A percentile compares a stretch with the other conserved stretches of the same genome.
phyloP scores from a whole-genome alignment of 2,329 filamentous ascomycete species.

The Talaromyces sp. region DNA sequence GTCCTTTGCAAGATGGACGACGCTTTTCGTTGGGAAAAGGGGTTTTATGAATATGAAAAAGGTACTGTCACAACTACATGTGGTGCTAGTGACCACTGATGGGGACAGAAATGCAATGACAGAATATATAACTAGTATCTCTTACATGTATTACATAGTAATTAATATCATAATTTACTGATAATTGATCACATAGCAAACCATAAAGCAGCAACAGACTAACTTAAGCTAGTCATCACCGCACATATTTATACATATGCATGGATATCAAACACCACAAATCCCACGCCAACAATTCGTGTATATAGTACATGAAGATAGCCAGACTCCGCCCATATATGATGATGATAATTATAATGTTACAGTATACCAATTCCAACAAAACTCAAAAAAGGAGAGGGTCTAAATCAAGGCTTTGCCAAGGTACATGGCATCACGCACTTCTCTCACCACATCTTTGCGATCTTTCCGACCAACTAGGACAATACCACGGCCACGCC shows the following conservation, averaged over 20 bases:
- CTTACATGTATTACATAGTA: background rate
- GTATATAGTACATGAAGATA: constrained; percentile 5
- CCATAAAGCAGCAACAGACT: background rate
- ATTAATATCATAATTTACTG: background rate
- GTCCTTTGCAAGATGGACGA: too few species aligned
- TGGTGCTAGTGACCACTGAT: too few species aligned
- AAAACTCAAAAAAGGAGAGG: constrained; percentile 2
- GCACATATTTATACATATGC: background rate
- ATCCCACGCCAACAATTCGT: background rate
- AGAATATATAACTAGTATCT: too few species aligned
- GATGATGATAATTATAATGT: background rate
- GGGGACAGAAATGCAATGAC: too few species aligned
- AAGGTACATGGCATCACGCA: constrained; percentile 82
- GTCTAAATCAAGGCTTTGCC: constrained; percentile 68
- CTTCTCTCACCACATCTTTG: constrained; percentile 84
- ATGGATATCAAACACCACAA: background rate
- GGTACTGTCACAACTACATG: too few species aligned
- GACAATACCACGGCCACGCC: constrained; percentile 82
- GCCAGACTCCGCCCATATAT: background rate
- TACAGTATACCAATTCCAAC: background rate
- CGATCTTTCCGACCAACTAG: constrained; percentile 85
- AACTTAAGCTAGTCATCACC: background rate
- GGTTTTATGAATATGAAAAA: too few species aligned
- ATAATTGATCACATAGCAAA: background rate
- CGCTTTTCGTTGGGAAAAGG: too few species aligned